These are phyloP conservation scores for Barnettozyma salicaria DNA, from an alignment of 805 yeast species.

Conservation along the genomic window DNA sequence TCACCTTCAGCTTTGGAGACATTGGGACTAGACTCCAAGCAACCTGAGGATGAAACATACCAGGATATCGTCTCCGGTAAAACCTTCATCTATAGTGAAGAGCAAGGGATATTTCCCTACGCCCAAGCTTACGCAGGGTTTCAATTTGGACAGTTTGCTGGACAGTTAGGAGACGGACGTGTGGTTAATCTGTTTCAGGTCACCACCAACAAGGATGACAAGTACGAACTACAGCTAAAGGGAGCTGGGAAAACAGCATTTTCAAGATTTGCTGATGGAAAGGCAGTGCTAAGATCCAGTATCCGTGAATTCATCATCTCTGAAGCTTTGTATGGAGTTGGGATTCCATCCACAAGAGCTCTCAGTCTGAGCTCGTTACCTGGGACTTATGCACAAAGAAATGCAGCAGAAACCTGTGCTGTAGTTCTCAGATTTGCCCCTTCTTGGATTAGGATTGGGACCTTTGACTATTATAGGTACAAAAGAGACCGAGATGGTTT, in stretches of 20 bases:
- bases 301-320: conserved; percentile 83
- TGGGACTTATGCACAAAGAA: conserved; percentile 67
- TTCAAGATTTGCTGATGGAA: conserved; percentile 94
- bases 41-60: conserved; percentile 38
- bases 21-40: conserved; percentile 43
- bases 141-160: conserved; percentile 95
- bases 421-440: conserved; percentile 78
- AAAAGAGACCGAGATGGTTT: conserved; percentile 63
- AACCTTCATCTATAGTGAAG: conserved; percentile 32
- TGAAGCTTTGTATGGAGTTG: conserved; percentile 73
- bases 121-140: conserved; percentile 93
- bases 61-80: conserved; percentile 59
- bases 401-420: conserved; percentile 73
- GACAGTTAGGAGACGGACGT: conserved; percentile 95
- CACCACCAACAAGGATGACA: conserved; percentile 37
- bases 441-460: conserved; percentile 83
- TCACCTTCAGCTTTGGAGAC: conserved; percentile 57
- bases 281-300: conserved; percentile 84
- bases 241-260: conserved; percentile 92
- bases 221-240: conserved; percentile 67
- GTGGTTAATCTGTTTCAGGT: conserved; percentile 78
- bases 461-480: conserved; percentile 76
- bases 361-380: conserved; percentile 69
- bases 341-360: conserved; percentile 85
- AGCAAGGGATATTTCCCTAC: conserved; percentile 56